These are phyloP conservation scores for Acmispon strigosus DNA, from an alignment of 306 rosid genomes.

Conservation along the genomic window DNA sequence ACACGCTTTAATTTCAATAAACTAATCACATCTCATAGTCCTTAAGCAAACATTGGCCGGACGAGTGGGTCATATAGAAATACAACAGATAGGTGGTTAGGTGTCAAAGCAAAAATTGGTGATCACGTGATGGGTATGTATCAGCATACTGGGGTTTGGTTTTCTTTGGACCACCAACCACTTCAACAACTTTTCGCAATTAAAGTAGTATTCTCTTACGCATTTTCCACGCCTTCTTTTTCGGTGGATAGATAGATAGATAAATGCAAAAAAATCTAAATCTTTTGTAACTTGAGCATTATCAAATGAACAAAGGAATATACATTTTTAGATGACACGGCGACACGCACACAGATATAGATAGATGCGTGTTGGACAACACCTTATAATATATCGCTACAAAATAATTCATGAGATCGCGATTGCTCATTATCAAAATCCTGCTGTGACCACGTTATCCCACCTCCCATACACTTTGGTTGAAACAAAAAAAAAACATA, in stretches of 20 bases:
- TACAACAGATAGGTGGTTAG: background rate
- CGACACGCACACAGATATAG: no score
- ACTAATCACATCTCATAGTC: no score
- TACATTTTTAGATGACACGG: no score
- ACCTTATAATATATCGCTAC: no score
- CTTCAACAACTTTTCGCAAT: conserved; percentile 2
- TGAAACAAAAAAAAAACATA: background rate
- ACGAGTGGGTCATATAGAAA: no score
- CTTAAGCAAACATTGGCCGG: no score
- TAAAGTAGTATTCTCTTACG: background rate
- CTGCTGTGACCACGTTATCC: conserved; percentile 14
- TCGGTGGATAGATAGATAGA: background rate
- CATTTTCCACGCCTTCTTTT: conserved; percentile 16
- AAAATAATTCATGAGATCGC: background rate
- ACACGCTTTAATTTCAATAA: no score
- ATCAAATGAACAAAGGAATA: no score
- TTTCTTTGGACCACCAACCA: conserved; percentile 6
- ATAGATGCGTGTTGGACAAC: no score
- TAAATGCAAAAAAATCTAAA: no score
- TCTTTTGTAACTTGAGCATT: no score
- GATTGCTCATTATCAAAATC: background rate
- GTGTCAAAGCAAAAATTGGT: background rate
- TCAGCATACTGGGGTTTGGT: background rate
- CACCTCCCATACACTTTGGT: background rate
- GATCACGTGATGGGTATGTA: conserved; percentile 25